A percentile compares a stretch with the other conserved stretches of the same genome.
These are phyloP conservation scores for Tuber calosporum DNA, from an alignment of 495 filamentous ascomycete species.

Conservation along the genomic window DNA sequence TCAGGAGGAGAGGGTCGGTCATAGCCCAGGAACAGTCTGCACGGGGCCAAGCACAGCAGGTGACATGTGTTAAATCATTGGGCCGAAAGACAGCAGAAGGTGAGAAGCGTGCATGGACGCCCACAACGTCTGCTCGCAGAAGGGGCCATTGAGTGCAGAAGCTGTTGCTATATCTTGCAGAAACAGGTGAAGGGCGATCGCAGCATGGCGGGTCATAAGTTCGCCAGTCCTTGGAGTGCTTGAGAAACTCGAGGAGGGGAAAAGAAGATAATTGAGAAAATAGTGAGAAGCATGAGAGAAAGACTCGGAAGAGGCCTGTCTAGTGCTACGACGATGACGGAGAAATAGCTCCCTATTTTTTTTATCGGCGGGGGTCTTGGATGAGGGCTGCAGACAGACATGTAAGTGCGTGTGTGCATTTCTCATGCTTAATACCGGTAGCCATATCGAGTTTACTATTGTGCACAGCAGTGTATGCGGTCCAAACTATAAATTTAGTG, in stretches of 20 bases:
- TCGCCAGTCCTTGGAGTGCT: background rate
- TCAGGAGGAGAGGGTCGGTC: background rate
- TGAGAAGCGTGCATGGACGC: background rate
- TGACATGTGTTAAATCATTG: conserved; percentile 8
- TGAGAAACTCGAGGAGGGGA: conserved; percentile 1
- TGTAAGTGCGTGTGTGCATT: background rate
- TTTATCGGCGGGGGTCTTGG: background rate
- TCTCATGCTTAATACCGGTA: background rate
- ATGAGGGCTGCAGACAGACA: background rate
- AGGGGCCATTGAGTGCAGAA: background rate
- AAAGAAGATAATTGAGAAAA: conserved; percentile 13
- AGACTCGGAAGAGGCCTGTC: conserved; percentile 1
- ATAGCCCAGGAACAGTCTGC: background rate
- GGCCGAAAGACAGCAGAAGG: conserved; percentile 8
- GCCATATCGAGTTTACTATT: background rate
- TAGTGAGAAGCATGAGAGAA: conserved; percentile 5
- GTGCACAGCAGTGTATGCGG: background rate
- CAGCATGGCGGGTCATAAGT: conserved; percentile 4
- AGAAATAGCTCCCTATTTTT: background rate
- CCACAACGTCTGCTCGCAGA: background rate
- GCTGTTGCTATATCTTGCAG: conserved; percentile 36
- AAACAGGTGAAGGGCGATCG: conserved; percentile 24
- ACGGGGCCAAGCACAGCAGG: conserved; percentile 10
- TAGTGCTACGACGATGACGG: background rate
- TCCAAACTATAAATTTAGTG: background rate